These are phyloP conservation scores for Geotrichum histeridarum DNA, from an alignment of 1,139 yeast genomes.

Conservation along the genomic window DNA sequence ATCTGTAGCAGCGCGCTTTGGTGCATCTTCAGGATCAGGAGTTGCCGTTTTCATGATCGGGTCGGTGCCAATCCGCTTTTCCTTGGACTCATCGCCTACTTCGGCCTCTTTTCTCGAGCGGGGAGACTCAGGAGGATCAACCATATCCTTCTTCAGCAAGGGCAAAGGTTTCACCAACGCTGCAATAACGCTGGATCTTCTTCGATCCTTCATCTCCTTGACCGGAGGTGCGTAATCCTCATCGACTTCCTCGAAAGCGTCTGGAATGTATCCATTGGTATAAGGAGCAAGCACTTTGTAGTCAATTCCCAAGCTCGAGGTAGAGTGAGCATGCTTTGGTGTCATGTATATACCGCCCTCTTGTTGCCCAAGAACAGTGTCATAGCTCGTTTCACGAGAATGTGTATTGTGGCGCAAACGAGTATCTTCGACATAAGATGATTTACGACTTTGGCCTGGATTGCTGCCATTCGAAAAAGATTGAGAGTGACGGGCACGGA, in stretches of 20 bases:
- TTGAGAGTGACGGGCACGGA: not conserved
- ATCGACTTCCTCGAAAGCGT: conserved; percentile 12
- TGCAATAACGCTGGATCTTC: conserved; percentile 15
- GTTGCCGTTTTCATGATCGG: conserved; percentile 14
- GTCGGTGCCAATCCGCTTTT: conserved; percentile 24
- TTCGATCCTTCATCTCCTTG: not conserved
- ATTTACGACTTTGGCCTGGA: conserved; percentile 12
- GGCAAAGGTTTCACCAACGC: conserved; percentile 14
- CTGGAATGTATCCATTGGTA: conserved; percentile 12
- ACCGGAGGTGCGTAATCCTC: conserved; percentile 1
- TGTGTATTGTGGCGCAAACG: conserved; percentile 16
- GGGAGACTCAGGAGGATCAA: not conserved
- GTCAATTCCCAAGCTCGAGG: conserved; percentile 17
- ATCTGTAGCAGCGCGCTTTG: not conserved
- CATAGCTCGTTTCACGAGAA: conserved; percentile 16
- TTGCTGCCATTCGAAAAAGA: conserved; percentile 7
- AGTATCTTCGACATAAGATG: conserved; percentile 19
- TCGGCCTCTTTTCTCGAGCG: not conserved
- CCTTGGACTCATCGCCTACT: not conserved
- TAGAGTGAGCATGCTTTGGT: conserved; percentile 13
- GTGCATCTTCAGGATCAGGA: not conserved
- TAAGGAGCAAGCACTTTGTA: conserved; percentile 16
- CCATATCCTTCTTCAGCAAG: conserved; percentile 2
- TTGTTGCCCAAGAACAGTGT: conserved; percentile 15
- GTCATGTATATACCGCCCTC: not conserved